Base-by-base conservation (phyloP, 2,329 filamentous ascomycete species). In the Fusarium liriodendri region DNA sequence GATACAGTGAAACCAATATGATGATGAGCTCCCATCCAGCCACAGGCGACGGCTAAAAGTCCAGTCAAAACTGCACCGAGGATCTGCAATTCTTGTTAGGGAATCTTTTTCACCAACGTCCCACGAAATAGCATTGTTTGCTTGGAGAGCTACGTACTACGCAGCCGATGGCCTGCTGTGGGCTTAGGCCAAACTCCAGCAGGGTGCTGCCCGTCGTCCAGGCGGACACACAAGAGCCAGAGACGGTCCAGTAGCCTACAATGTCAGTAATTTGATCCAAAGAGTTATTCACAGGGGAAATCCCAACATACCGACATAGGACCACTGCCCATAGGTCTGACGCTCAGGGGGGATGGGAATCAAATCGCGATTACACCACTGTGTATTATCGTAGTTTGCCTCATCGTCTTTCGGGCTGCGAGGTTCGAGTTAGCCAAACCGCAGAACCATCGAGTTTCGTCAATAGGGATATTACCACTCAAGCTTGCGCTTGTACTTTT, bases 311-410 rank as follows among this genome's bases (percentile, higher is more conserved):
- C 76, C 77, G 32, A 78, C 67, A 54, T 76, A 79, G 5, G 77
- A 79, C 66, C 75, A 73, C 27, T 73, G 65, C 40, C 72, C 76
- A 61, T 75, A 79, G 2, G 77, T 79, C n/a, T 76, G 74, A 40
- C 77, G 67, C 27, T 75, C 72, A 5, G 72, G 64, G 4, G 79
- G 78, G 11, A 79, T 80, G 6, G 79, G 79, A 27, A 80, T 81
- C 64, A 80, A 62, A 50, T 80, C 79, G 3, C 79, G 74, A 52
- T 81, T 81, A 65, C 79, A 80, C 79, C 79, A 81, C 9, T 74
- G 74, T 6, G 79, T 80, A 66, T 81, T 80, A 32, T 76, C 69
- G 65, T 81, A 80, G 50, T 76, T 73, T 11, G 79, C 77, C 58
- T 79, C 67, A 18, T 77, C 73, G 58, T 81, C 79, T 22, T 71